phyloP scores from a whole-genome alignment of 1,139 yeast genomes.

The Pneumocystis sp. region DNA sequence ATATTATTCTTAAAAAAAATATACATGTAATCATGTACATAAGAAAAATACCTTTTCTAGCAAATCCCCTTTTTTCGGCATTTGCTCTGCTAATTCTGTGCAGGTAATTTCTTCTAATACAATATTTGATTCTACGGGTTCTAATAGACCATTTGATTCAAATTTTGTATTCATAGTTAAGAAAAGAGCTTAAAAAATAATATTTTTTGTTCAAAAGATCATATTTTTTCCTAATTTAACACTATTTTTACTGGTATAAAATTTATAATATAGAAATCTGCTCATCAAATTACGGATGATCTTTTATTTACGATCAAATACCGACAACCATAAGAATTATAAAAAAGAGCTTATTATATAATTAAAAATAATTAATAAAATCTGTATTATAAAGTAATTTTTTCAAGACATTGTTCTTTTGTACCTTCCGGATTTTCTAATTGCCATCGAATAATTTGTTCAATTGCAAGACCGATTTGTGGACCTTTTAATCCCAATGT shows the following conservation, averaged over 20 bases:
- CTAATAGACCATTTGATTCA: background rate
- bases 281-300: background rate
- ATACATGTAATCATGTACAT: background rate
- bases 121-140: background rate
- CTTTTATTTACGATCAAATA: background rate
- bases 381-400: background rate
- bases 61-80: background rate
- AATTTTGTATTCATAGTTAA: background rate
- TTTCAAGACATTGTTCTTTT: conserved; percentile 8
- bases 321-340: too few relatives aligned
- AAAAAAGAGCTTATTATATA: too few relatives aligned
- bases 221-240: background rate
- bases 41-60: background rate
- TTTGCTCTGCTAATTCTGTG: background rate
- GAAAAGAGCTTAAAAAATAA: background rate
- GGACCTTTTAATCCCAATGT: conserved; percentile 12
- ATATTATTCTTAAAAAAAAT: background rate
- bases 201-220: background rate
- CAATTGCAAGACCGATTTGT: conserved; percentile 24
- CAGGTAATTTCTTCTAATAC: background rate
- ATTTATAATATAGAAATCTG: background rate
- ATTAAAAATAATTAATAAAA: background rate
- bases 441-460: conserved; percentile 32
- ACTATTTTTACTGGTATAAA: background rate
- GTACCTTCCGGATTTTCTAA: conserved; percentile 23